Percentiles rank a stretch among this genome's conserved stretches.
Conservation (phyloP, 768 basidiomycete species). For the Cystofilobasidium ferigula region DNA sequence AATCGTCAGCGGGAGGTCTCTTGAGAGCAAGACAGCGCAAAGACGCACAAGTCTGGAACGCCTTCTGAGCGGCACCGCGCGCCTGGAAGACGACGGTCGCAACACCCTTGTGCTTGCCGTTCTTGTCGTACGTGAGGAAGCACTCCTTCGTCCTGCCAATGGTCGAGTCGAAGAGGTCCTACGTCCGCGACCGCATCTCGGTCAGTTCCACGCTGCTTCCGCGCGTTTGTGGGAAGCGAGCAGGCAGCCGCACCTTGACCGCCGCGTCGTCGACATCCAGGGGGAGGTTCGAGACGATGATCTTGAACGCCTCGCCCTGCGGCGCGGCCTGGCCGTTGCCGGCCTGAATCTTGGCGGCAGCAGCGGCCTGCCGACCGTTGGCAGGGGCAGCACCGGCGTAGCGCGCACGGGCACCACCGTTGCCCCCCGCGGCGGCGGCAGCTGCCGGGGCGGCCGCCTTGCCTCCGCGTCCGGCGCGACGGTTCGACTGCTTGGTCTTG, state of each 20-base stretch:
- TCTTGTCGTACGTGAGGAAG: constrained; percentile 69
- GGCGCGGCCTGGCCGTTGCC: constrained; percentile 33
- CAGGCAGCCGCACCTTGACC: constrained; percentile 57
- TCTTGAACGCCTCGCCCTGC: constrained; percentile 57
- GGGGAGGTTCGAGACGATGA: constrained; percentile 91
- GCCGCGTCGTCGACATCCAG: constrained; percentile 83
- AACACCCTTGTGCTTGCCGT: constrained; percentile 80
- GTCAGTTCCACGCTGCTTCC: neutral
- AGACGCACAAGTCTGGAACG: constrained; percentile 59
- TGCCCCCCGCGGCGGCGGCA: constrained; percentile 34
- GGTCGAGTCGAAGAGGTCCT: constrained; percentile 89
- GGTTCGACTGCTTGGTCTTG: constrained; percentile 28
- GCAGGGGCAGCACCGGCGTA: constrained; percentile 36
- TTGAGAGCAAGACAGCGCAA: neutral
- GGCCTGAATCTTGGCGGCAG: constrained; percentile 38
- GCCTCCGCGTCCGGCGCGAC: constrained; percentile 11
- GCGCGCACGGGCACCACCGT: constrained; percentile 33
- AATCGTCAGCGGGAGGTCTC: neutral
- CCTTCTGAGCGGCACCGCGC: constrained; percentile 82
- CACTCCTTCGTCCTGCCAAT: constrained; percentile 78
- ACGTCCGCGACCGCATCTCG: neutral
- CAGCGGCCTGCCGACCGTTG: constrained; percentile 27
- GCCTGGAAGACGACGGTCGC: constrained; percentile 75
- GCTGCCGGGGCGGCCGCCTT: constrained; percentile 39
- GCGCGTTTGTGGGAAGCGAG: neutral